Evolutionary conservation across 805 yeast species (phyloP).

Genomic region (Saccharomyces jurei): DNA sequence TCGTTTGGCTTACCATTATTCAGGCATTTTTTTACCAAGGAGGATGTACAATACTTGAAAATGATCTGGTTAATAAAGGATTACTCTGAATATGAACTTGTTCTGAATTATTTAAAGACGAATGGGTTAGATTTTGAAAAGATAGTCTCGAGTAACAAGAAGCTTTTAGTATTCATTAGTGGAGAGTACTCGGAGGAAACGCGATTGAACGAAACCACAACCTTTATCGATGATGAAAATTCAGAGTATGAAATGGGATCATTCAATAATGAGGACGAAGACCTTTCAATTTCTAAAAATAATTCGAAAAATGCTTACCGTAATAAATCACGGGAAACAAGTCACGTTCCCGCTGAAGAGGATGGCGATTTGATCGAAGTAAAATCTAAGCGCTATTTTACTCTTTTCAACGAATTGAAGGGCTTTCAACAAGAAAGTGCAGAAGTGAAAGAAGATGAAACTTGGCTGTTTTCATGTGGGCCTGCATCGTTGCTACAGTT

Average conservation of each 20-base stretch:
- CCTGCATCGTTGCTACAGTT: constrained; percentile 16
- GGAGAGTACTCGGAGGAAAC: neutral
- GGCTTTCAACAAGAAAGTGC: constrained; percentile 3
- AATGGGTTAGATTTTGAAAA: constrained; percentile 33
- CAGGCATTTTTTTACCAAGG: constrained; percentile 24
- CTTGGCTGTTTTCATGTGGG: constrained; percentile 28
- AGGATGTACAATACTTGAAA: constrained; percentile 24
- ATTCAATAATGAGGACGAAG: constrained; percentile 7
- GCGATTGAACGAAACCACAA: constrained; percentile 2
- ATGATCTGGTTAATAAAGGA: constrained; percentile 50
- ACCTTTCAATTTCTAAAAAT: neutral
- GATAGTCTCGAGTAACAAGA: neutral
- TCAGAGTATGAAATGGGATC: constrained; percentile 18
- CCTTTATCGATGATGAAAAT: constrained; percentile 5
- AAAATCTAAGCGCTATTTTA: neutral
- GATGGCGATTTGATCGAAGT: neutral
- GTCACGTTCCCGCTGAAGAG: neutral
- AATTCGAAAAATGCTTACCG: neutral
- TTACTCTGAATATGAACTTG: constrained; percentile 31
- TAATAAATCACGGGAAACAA: neutral
- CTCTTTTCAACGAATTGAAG: neutral
- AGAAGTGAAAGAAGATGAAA: constrained; percentile 13
- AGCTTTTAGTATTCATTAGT: constrained; percentile 13
- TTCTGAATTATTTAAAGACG: neutral
- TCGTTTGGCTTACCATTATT: constrained; percentile 52